Conservation (phyloP, 2,329 filamentous ascomycete species). For the Colletotrichum higginsianum region DNA sequence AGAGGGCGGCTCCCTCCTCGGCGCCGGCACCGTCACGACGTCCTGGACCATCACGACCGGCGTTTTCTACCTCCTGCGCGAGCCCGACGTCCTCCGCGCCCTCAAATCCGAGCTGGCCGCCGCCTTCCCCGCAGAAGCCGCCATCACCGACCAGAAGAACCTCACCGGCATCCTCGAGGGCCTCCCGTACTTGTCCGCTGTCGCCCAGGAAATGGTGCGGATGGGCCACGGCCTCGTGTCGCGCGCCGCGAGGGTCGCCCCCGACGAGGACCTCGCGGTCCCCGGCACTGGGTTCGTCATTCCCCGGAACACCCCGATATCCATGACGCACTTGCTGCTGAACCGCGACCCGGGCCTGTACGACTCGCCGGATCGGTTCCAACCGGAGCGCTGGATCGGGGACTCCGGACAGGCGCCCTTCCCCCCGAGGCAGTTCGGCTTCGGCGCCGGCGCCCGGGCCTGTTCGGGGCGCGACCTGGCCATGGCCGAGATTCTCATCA, state of each 20-base stretch:
- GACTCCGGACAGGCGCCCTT: neutral
- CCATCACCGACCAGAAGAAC: conserved; percentile 9
- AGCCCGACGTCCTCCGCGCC: conserved; percentile 48
- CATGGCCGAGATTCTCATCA: too few relatives aligned
- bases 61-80: conserved; percentile 54
- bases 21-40: conserved; percentile 57
- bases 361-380: conserved; percentile 45
- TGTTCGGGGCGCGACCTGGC: too few relatives aligned
- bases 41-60: conserved; percentile 52
- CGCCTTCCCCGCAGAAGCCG: conserved; percentile 17
- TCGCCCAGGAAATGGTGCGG: conserved; percentile 30
- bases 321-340: conserved; percentile 26
- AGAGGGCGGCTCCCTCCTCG: conserved; percentile 51
- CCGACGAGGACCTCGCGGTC: neutral
- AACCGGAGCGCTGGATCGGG: conserved; percentile 47
- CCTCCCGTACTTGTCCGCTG: conserved; percentile 56
- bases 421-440: too few relatives aligned
- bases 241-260: conserved; percentile 8
- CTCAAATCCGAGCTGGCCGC: conserved; percentile 53
- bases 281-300: neutral
- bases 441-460: too few relatives aligned
- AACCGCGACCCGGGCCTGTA: conserved; percentile 46
- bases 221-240: neutral
- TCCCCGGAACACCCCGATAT: neutral
- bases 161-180: conserved; percentile 46